A percentile compares a stretch with the other conserved stretches of the same genome.
Conservation (phyloP, 306 rosid species). For the Glycine soja region DNA sequence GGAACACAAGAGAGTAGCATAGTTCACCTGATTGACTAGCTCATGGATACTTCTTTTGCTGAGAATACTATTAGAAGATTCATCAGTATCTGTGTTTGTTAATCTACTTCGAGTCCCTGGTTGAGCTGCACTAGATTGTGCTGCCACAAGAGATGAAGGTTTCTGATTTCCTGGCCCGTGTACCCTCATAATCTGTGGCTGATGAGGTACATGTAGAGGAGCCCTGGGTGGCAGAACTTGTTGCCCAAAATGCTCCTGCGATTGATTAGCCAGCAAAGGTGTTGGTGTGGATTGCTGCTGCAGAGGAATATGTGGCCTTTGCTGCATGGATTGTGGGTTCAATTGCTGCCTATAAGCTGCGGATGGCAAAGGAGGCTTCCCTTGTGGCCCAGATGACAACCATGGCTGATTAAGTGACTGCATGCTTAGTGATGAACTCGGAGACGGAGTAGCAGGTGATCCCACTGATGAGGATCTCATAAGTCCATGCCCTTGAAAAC, state of each 20-base stretch:
- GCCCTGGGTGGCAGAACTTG: constrained; percentile 68
- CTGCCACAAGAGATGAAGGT: constrained; percentile 60
- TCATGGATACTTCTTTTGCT: constrained; percentile 93
- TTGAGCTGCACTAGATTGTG: constrained; percentile 65
- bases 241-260: constrained; percentile 72
- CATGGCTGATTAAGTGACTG: constrained; percentile 87
- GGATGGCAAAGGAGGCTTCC: constrained; percentile 92
- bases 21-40: constrained; percentile 78
- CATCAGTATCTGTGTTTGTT: constrained; percentile 65
- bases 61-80: constrained; percentile 75
- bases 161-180: constrained; percentile 70
- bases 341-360: constrained; percentile 79
- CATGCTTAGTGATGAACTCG: constrained; percentile 67
- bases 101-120: constrained; percentile 60
- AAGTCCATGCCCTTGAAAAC: constrained; percentile 82
- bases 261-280: constrained; percentile 67
- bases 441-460: constrained; percentile 67
- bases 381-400: constrained; percentile 85
- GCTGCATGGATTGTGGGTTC: constrained; percentile 72
- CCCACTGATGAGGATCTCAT: constrained; percentile 72
- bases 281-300: constrained; percentile 61
- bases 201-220: constrained; percentile 67
- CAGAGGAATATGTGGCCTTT: constrained; percentile 70
- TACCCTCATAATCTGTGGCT: constrained; percentile 71
- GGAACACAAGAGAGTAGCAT: constrained; percentile 27